These are phyloP conservation scores for Apophysomyces elegans DNA, from an alignment of 371 early-diverging fungal genomes.

Conservation along the genomic window DNA sequence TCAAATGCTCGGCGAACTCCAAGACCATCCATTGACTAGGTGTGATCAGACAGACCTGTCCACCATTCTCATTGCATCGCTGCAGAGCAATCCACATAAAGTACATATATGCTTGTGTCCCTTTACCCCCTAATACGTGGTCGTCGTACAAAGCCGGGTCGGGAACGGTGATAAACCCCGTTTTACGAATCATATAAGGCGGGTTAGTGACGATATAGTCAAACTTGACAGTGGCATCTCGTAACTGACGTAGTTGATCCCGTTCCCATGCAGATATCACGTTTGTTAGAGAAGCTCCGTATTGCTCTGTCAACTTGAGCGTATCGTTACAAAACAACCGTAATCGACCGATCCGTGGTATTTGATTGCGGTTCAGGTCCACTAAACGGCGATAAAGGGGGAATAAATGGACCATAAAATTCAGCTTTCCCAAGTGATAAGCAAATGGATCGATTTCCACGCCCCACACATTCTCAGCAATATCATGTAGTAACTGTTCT, in stretches of 20 bases:
- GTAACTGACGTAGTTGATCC: conserved; percentile 41
- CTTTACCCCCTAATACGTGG: conserved; percentile 48
- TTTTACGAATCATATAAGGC: conserved; percentile 72
- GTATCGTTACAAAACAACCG: conserved; percentile 66
- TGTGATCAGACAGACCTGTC: conserved; percentile 50
- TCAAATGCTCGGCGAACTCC: conserved; percentile 62
- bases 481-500: conserved; percentile 16
- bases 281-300: conserved; percentile 12
- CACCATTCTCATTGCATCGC: conserved; percentile 39
- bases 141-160: conserved; percentile 62
- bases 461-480: conserved; percentile 57
- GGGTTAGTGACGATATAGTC: conserved; percentile 70
- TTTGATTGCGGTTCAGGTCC: conserved; percentile 18
- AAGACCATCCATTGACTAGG: conserved; percentile 70
- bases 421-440: conserved; percentile 46
- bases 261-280: conserved; percentile 37
- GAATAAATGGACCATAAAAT: conserved; percentile 45
- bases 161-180: conserved; percentile 61
- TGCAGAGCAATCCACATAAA: conserved; percentile 53
- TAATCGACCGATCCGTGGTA: conserved; percentile 34
- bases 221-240: conserved; percentile 54
- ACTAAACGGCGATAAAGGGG: conserved; percentile 41
- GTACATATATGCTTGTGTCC: conserved; percentile 51
- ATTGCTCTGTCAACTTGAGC: conserved; percentile 33
- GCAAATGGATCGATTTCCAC: conserved; percentile 69